A percentile compares a stretch with the other conserved stretches of the same genome.
Evolutionary conservation across 768 basidiomycete species (phyloP).

Genomic region (Phlegmacium glaucopus): DNA sequence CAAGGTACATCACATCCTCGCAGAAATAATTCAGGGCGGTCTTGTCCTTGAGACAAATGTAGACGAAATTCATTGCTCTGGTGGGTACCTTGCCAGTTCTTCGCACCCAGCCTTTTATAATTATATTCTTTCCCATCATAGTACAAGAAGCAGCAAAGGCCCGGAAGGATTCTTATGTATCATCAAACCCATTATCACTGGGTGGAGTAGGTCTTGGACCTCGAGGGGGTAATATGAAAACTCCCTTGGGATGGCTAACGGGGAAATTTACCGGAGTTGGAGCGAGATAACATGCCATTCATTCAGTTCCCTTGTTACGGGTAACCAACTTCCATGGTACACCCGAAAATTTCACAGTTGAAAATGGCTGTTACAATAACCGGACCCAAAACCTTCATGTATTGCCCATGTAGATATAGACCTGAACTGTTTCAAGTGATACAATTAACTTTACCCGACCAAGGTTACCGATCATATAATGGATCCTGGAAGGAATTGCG

Average conservation of each 20-base stretch:
- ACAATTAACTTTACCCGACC: conserved; percentile 1
- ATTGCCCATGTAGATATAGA: neutral
- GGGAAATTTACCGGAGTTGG: conserved; percentile 68
- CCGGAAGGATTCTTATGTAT: conserved; percentile 73
- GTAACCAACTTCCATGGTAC: conserved; percentile 16
- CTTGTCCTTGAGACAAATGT: conserved; percentile 94
- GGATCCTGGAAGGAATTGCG: neutral
- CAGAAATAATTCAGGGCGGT: conserved; percentile 97
- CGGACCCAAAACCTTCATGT: too few relatives aligned
- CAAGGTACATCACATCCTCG: conserved; percentile 90
- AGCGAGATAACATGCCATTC: too few relatives aligned
- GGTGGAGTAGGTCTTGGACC: conserved; percentile 64
- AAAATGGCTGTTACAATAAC: too few relatives aligned
- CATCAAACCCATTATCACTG: conserved; percentile 80
- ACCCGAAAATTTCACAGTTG: too few relatives aligned
- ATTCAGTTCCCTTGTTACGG: too few relatives aligned
- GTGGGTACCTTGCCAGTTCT: conserved; percentile 37
- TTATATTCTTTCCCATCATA: conserved; percentile 24
- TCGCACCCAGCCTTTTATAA: conserved; percentile 3
- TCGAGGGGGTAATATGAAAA: conserved; percentile 57
- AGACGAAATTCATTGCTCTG: conserved; percentile 72
- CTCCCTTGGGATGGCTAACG: conserved; percentile 79
- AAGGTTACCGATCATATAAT: neutral
- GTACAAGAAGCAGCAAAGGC: conserved; percentile 69
- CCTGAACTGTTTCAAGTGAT: conserved; percentile 1